Conservation (phyloP, 208 protist genomes). For the Blastocrithidia nonstop region DNA sequence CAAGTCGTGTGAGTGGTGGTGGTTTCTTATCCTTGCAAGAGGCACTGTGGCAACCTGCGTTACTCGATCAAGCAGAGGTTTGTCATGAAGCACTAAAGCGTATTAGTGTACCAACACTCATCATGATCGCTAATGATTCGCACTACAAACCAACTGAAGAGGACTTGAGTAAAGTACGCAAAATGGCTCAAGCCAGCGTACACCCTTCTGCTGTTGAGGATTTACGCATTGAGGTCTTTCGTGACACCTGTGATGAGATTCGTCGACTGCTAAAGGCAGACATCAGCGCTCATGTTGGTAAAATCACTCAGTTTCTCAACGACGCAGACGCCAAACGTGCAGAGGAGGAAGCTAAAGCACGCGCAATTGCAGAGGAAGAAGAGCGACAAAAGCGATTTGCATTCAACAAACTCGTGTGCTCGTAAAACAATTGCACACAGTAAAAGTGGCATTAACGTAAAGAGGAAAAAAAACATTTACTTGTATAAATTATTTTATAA, state of each 20-base stretch:
- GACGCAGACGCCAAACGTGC: slow-evolving; percentile 9
- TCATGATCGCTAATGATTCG: slow-evolving; percentile 37
- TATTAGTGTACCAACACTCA: slow-evolving; percentile 28
- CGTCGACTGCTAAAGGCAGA: slow-evolving; percentile 38
- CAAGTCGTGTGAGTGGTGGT: slow-evolving; percentile 22
- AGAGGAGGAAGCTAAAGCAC: slow-evolving; percentile 6
- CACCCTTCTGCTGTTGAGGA: slow-evolving; percentile 14
- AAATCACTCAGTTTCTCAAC: slow-evolving; percentile 28
- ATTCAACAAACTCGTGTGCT: slow-evolving; percentile 9
- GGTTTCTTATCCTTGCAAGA: slow-evolving; percentile 53
- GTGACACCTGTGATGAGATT: slow-evolving; percentile 48
- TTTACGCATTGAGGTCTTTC: slow-evolving; percentile 28
- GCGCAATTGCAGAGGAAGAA: slow-evolving; percentile 4
- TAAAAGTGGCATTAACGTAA: not conserved
- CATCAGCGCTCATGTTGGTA: slow-evolving; percentile 11
- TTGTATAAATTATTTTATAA: no score
- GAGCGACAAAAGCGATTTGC: slow-evolving; percentile 13
- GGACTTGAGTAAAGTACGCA: slow-evolving; percentile 11
- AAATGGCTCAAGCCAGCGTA: slow-evolving; percentile 9
- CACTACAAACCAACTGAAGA: slow-evolving; percentile 21
- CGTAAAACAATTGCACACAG: not conserved
- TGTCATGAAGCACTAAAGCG: slow-evolving; percentile 11
- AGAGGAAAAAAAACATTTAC: slow-evolving; percentile 11
- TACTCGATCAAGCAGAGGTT: slow-evolving; percentile 13
- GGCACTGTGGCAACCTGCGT: slow-evolving; percentile 45